Evolutionary conservation across 2,329 filamentous ascomycete species (phyloP), one percentile per base, ranked within the genome.

Genomic region (Penicillium sp.): DNA sequence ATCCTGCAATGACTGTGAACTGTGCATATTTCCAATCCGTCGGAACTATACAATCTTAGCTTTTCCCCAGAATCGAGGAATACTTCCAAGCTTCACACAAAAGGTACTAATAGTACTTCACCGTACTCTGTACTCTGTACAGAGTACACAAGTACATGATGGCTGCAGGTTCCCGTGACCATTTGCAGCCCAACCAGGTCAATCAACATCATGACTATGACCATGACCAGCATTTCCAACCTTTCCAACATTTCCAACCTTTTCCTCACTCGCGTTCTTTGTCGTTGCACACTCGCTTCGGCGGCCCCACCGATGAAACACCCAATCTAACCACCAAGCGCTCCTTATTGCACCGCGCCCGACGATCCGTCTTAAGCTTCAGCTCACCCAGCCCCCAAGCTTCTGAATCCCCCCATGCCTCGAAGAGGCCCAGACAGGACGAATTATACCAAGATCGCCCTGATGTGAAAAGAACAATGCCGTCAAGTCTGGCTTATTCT

Each of bases 301-400:
- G 47, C 41, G 53, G 59, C 60, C 64, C 79, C 64, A 79, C 82
- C 31, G 71, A 75, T 65, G 81, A 79, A 58, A 80, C 81, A 53
- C 48, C 58, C 46, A 53, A 50, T 58, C 58, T 60, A 77, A 79
- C 58, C 81, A 44, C 79, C 50, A 78, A 79, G 55, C 72, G 72
- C 56, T 69, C 69, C 39, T 64, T 72, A 45, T 69, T 72, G 63
- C 70, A 75, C 63, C 67, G 65, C 50, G 62, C 61, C 61, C 68
- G 69, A 52, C 72, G 67, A 60, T 70, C 70, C 38, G 62, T 69
- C 50, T 60, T 68, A 52, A 65, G 61, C 59, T 64, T 71, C 53
- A 60, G 41, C 56, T 45, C 60, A 54, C 55, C 62, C 67, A 62
- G 60, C 65, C 56, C 59, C 60, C 58, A 57, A 43, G 44, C 61